Evolutionary conservation across 495 filamentous ascomycete genomes (phyloP).

Genomic region (Podospora pseudocomata): DNA sequence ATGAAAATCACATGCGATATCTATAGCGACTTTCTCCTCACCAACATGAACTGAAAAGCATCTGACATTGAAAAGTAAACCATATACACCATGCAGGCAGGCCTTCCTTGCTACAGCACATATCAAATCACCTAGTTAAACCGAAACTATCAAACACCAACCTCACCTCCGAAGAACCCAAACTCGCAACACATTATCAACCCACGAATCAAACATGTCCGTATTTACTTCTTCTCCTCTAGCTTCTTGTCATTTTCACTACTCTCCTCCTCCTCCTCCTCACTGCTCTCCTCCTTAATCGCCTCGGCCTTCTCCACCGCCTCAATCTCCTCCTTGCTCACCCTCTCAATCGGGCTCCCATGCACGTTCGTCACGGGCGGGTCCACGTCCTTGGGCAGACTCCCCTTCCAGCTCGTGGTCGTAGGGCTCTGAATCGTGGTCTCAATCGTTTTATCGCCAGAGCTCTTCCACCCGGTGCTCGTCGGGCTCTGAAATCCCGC

Average conservation of each 20-base stretch:
- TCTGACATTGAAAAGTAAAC: too few species aligned
- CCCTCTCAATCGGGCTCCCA: slow-evolving; percentile 30
- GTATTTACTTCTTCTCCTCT: background rate
- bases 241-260: background rate
- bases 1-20: too few species aligned
- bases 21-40: too few species aligned
- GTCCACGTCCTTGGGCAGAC: slow-evolving; percentile 33
- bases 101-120: too few species aligned
- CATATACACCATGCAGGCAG: too few species aligned
- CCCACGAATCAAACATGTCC: background rate
- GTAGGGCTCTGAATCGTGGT: slow-evolving; percentile 44
- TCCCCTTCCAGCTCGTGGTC: slow-evolving; percentile 40
- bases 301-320: slow-evolving; percentile 38
- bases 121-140: too few species aligned
- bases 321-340: slow-evolving; percentile 36
- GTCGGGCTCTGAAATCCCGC: slow-evolving; percentile 39
- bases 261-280: background rate
- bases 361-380: slow-evolving; percentile 32
- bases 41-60: too few species aligned
- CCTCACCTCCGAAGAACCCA: too few species aligned
- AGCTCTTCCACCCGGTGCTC: slow-evolving; percentile 32
- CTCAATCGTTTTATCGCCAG: slow-evolving; percentile 7
- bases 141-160: too few species aligned
- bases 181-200: background rate
- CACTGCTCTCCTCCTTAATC: slow-evolving; percentile 34